Evolutionary conservation across 2,329 filamentous ascomycete genomes (phyloP).

Genomic region (Monosporascus sp.): DNA sequence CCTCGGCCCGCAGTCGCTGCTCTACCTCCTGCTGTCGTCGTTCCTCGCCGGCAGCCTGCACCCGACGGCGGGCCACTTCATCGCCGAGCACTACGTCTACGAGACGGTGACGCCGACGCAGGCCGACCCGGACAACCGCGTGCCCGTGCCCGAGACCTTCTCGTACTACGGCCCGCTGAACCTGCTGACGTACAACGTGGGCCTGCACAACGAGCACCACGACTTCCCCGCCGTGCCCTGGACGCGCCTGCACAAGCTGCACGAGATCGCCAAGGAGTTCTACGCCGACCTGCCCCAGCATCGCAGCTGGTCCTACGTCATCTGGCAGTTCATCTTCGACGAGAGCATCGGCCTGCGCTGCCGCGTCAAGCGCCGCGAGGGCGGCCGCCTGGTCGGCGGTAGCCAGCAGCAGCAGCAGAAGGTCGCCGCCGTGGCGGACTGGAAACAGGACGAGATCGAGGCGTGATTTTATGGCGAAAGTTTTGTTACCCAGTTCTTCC

Average conservation of each 20-base stretch:
- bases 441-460: slow-evolving; percentile 67
- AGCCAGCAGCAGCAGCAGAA: slow-evolving; percentile 15
- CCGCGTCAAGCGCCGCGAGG: slow-evolving; percentile 85
- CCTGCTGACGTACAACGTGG: slow-evolving; percentile 92
- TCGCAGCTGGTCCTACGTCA: slow-evolving; percentile 84
- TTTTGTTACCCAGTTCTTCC: background rate
- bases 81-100: slow-evolving; percentile 93
- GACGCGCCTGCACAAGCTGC: slow-evolving; percentile 75
- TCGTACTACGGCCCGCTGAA: slow-evolving; percentile 95
- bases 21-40: slow-evolving; percentile 81
- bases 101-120: slow-evolving; percentile 53
- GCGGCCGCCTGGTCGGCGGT: slow-evolving; percentile 54
- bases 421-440: slow-evolving; percentile 39
- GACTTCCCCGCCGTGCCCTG: slow-evolving; percentile 97
- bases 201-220: slow-evolving; percentile 97
- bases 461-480: slow-evolving; percentile 35
- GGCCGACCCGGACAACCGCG: slow-evolving; percentile 51
- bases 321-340: slow-evolving; percentile 95
- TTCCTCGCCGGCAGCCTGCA: slow-evolving; percentile 93
- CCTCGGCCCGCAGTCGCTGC: slow-evolving; percentile 59
- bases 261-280: slow-evolving; percentile 81
- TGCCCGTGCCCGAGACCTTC: slow-evolving; percentile 85
- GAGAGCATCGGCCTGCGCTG: slow-evolving; percentile 85
- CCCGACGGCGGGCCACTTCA: slow-evolving; percentile 95
- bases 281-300: slow-evolving; percentile 84